Percentiles rank a stretch among this genome's conserved stretches.
phyloP scores from a whole-genome alignment of 2,329 filamentous ascomycete species.

The Botrytis fragariae region DNA sequence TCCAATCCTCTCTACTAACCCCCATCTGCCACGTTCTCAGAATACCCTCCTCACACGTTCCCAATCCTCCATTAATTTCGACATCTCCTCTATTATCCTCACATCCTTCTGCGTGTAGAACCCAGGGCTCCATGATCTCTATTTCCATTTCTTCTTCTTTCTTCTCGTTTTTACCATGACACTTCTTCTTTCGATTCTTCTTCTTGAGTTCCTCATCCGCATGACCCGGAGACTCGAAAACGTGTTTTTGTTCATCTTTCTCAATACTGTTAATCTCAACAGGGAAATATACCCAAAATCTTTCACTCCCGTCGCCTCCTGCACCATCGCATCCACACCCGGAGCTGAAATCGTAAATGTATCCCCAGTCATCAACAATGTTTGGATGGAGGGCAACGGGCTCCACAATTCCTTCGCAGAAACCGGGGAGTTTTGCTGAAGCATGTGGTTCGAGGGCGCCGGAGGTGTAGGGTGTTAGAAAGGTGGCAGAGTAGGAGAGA shows the following conservation, averaged over 20 bases:
- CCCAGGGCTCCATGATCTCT: neutral
- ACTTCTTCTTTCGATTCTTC: neutral
- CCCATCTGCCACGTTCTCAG: constrained; percentile 4
- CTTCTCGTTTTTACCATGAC: neutral
- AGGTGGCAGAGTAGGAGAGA: neutral
- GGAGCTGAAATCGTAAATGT: neutral
- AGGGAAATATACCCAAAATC: constrained; percentile 11
- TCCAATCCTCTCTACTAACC: neutral
- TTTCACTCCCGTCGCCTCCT: neutral
- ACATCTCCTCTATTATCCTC: neutral
- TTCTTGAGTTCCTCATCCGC: neutral
- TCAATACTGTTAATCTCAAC: neutral
- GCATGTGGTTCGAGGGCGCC: neutral
- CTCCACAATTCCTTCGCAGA: neutral
- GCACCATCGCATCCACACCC: neutral
- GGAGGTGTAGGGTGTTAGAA: neutral
- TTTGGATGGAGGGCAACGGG: neutral
- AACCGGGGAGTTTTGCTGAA: neutral
- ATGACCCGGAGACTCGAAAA: neutral
- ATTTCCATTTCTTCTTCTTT: neutral
- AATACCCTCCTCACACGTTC: constrained; percentile 2
- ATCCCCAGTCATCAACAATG: neutral
- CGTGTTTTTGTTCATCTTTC: neutral
- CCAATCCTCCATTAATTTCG: neutral
- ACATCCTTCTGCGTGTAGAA: constrained; percentile 4